These are phyloP conservation scores for Xylaria arbuscula DNA, from an alignment of 2,329 filamentous ascomycete genomes.

Conservation along the genomic window DNA sequence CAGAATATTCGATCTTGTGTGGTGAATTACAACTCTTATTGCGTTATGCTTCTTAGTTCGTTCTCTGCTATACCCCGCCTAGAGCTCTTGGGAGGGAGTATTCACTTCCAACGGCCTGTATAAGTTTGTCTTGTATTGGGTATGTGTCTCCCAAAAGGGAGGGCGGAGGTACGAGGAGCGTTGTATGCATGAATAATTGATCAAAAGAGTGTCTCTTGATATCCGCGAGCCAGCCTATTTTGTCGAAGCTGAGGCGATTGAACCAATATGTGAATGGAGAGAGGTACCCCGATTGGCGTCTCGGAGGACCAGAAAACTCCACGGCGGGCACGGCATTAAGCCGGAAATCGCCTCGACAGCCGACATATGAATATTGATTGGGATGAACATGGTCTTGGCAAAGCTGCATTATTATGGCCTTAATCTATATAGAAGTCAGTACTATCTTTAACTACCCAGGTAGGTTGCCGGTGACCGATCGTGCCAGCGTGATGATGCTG, in stretches of 20 bases:
- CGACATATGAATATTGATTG: constrained; percentile 42
- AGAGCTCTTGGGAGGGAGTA: constrained; percentile 5
- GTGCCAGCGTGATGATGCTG: constrained; percentile 25
- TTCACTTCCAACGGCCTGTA: constrained; percentile 23
- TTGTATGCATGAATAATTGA: constrained; percentile 17
- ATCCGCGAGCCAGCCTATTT: constrained; percentile 22
- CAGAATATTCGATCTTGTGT: constrained; percentile 33
- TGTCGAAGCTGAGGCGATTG: constrained; percentile 17
- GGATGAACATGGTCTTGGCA: constrained; percentile 43
- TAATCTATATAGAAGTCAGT: constrained; percentile 36
- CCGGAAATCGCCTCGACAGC: constrained; percentile 42
- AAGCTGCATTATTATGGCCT: constrained; percentile 36
- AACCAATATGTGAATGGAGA: constrained; percentile 12
- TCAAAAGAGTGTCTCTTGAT: constrained; percentile 16
- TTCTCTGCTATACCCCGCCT: constrained; percentile 43
- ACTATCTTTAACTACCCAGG: constrained; percentile 11
- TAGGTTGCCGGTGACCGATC: constrained; percentile 14
- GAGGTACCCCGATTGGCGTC: constrained; percentile 14
- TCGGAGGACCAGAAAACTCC: constrained; percentile 12
- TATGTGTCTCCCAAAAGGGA: constrained; percentile 20
- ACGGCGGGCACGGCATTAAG: constrained; percentile 45
- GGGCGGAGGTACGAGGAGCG: constrained; percentile 20
- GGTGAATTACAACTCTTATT: constrained; percentile 22
- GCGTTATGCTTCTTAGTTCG: constrained; percentile 36
- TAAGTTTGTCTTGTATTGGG: constrained; percentile 24